Base-by-base conservation (phyloP, 202 grass and related monocot genomes). In the Hordeum pubiflorum region DNA sequence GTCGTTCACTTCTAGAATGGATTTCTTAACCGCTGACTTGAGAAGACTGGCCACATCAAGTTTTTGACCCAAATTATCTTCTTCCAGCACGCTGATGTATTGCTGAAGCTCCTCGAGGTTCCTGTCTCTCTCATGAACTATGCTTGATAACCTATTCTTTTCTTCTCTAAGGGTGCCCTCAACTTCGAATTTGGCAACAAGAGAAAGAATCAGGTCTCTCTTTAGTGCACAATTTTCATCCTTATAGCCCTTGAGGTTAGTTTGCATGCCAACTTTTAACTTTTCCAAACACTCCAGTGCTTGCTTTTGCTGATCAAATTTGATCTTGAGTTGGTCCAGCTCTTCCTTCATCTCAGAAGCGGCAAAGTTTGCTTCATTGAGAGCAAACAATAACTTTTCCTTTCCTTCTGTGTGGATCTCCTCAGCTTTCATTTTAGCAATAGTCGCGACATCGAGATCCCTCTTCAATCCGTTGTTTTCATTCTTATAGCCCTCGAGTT, bases 61-160 rank as follows among this genome's bases (percentile, higher is more conserved):
- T 52, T 91, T 87, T 58, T 75, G 64, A 10, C 34, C 81, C 48
- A 77, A 5, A 29, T 87, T 93, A 79, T 93, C 87, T 94, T 93
- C 90, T 91, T 87, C 81, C 62, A 88, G 55, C 5, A 55, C 29
- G 73, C 9, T 3, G 17, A 89, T 84, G 29, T 80, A 20, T 74
- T 89, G 79, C 44, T 91, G 81, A 41, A 95, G 82, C 27, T 91
- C 81, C 60, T 81, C 66, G 63, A 91, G 84, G 41, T 72, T 33
- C 34, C 55, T 82, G 62, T 72, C 83, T 87, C 81, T 90, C 83
- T 93, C 83, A 56, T 60, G 41, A 73, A 84, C 79, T 78, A 86
- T 79, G 75, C 55, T 54, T 46, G n/a, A 72, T 84, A 89, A 63
- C 22, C 65, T 82, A 22, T 89, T 86, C 31, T 61, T 93, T 80